Conservation (phyloP, 2,329 filamentous ascomycete genomes). For the Sphaerulina vaccinii region DNA sequence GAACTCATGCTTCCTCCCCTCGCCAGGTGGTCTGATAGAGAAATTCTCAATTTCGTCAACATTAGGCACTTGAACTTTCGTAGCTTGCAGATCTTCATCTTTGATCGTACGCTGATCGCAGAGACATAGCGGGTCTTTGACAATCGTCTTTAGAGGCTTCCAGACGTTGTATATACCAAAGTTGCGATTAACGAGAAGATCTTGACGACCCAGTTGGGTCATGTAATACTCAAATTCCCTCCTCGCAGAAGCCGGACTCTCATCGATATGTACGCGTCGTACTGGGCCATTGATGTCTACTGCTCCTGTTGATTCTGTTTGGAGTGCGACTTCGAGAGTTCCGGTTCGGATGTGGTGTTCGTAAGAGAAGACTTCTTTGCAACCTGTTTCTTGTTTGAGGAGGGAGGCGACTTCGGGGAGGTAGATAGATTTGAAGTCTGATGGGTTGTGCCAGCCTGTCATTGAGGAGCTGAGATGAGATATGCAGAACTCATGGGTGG, state of each 20-base stretch:
- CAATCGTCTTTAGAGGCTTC: conserved; percentile 20
- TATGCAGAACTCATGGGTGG: conserved; percentile 20
- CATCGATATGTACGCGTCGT: conserved; percentile 22
- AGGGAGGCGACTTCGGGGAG: conserved; percentile 18
- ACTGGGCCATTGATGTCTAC: conserved; percentile 24
- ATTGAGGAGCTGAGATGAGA: conserved; percentile 8
- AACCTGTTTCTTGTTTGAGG: conserved; percentile 18
- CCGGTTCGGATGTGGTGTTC: conserved; percentile 19
- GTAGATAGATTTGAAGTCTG: conserved; percentile 18
- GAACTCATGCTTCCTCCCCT: conserved; percentile 16
- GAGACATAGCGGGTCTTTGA: conserved; percentile 20
- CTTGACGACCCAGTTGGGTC: too few relatives aligned
- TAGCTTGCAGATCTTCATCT: conserved; percentile 19
- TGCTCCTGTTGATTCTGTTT: conserved; percentile 13
- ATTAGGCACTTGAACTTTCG: conserved; percentile 18
- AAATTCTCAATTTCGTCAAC: conserved; percentile 26
- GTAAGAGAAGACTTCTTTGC: conserved; percentile 18
- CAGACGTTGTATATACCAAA: conserved; percentile 25
- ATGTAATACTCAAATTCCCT: conserved; percentile 15
- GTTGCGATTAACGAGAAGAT: conserved; percentile 7
- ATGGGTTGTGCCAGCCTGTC: conserved; percentile 12
- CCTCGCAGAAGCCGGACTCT: conserved; percentile 15
- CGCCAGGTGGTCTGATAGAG: conserved; percentile 11
- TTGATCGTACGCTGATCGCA: conserved; percentile 17
- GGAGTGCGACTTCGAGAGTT: conserved; percentile 18